Base-by-base conservation (phyloP, 208 protist species). In the Naegleria fowleri region DNA sequence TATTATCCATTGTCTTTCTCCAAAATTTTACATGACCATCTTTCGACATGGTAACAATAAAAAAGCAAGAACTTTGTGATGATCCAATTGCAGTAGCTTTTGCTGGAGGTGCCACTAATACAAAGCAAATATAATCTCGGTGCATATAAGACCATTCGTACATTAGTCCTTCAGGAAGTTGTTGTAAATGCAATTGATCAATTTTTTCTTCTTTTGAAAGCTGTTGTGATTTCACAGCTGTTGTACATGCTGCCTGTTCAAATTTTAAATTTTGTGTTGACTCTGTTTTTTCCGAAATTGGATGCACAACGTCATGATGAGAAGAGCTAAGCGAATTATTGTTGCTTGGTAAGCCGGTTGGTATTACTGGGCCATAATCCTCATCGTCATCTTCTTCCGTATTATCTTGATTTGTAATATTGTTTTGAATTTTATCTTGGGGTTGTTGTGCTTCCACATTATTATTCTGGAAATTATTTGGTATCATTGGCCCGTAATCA, bases 1-100 rank as follows among this genome's bases (percentile, higher is more conserved):
- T 96, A 25, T 95, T 95, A 19, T 67, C 36, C 0, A 84, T 88
- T 52, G 91, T 90, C 86, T 97, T 97, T 90, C 97, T 97, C 97
- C 97, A 98, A 89, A 98, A 98, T 92, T 98, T 98, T 22, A 98
- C 22, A 51, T 95, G 93, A 6, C 97, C 97, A 89, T 98, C 94
- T 33, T 90, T 67, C 83, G 91, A 93, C 0, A 91, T 93, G 0
- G 96, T 98, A 43, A 98, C 88, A 6, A 98, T 58, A 91, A 96
- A 98, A 38, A 96, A 93, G 29, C 93, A 94, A 58, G 76, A 85
- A 15, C 15, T 83, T 91, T 90, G 0, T 36, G n/a, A 41, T 29
- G 19, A 29, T 29, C 55, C 22, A 48, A 48, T 48, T 2, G 55
- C 22, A 29, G 55, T 67, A 3, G 22, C 55, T 29, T 67, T 67